Base-by-base conservation (phyloP, 1,284 basidiomycete species). In the Schizopora paradoxa region DNA sequence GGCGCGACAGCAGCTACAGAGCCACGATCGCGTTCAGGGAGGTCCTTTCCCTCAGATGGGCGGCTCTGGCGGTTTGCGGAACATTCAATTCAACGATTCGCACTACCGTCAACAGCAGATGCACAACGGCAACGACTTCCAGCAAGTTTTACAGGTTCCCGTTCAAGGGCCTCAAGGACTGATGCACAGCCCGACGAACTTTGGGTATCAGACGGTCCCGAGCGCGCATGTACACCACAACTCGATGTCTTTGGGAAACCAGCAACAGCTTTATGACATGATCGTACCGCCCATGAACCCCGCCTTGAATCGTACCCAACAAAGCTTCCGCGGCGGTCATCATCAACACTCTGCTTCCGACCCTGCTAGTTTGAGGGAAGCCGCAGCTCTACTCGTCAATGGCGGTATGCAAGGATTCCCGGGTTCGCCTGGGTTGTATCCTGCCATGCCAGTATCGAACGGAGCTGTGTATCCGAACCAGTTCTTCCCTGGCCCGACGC, bases 331-430 rank as follows among this genome's bases (percentile, higher is more conserved):
- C 32, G 70, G 36, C 25, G 45, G 70, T 29, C 75, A 73, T 27
- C 86, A 87, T 58, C 84, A 87, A 49, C 86, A 88, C 60, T 87
- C 85, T 36, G 74, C 84, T 2, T 86, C 85, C 2, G 86, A 89
- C 58, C 86, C 85, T 5, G 82, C 83, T 28, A 73, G 77, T 11
- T 64, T 77, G 8, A 77, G 86, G 34, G 85, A 88, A 56, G 79
- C 77, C 27, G 73, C 81, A 33, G 64, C 79, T 13, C 59, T 86
- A 39, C 58, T 88, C 49, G 63, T 86, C 52, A 76, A 69, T 52
- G 72, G 62, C 46, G 73, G 64, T 58, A 84, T 82, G 41, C 49
- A 51, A 36, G 48, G 48, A 23, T 51, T 49, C 28, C 41, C 58
- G 64, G 61, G 31, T 60, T 47, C 46, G 13, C 47, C 47, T 19